These are phyloP conservation scores for Clonostachys sp. DNA, from an alignment of 2,329 filamentous ascomycete genomes.

Conservation along the genomic window DNA sequence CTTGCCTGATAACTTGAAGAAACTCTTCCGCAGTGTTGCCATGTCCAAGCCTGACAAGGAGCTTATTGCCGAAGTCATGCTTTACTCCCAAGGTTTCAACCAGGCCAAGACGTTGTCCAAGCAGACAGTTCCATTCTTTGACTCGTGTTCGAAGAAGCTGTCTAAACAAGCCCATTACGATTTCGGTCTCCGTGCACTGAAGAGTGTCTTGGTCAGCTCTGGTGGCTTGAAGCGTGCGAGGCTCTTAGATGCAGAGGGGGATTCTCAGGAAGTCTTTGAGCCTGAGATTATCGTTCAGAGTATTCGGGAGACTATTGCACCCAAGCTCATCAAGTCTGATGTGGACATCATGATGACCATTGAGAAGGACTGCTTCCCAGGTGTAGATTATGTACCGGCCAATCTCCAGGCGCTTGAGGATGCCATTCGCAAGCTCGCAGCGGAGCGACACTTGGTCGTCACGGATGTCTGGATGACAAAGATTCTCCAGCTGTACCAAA, in stretches of 20 bases:
- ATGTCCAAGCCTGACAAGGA: constrained; percentile 99
- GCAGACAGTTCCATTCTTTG: constrained; percentile 97
- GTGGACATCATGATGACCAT: constrained; percentile 84
- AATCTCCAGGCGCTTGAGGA: constrained; percentile 74
- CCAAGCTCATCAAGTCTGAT: constrained; percentile 91
- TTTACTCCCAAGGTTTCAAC: constrained; percentile 98
- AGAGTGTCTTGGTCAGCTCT: constrained; percentile 97
- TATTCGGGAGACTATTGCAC: constrained; percentile 95
- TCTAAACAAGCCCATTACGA: constrained; percentile 99
- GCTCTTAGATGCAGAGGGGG: constrained; percentile 54
- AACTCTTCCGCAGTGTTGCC: constrained; percentile 96
- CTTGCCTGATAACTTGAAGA: constrained; percentile 97
- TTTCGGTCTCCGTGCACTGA: constrained; percentile 94
- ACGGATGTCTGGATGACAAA: constrained; percentile 98
- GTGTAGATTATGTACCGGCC: constrained; percentile 87
- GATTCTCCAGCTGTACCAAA: constrained; percentile 93
- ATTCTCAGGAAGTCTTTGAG: constrained; percentile 72
- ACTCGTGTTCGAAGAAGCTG: constrained; percentile 73
- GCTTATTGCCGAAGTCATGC: constrained; percentile 98
- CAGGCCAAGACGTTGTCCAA: constrained; percentile 91
- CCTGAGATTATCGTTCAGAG: constrained; percentile 98
- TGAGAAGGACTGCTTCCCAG: constrained; percentile 83
- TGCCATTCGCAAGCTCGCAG: constrained; percentile 78
- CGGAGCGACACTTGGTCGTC: constrained; percentile 80
- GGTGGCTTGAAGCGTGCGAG: constrained; percentile 89